Percentiles rank a stretch among this genome's conserved stretches.
Conservation (phyloP, 176 grass and related monocot species). For the Ensete glaucum region DNA sequence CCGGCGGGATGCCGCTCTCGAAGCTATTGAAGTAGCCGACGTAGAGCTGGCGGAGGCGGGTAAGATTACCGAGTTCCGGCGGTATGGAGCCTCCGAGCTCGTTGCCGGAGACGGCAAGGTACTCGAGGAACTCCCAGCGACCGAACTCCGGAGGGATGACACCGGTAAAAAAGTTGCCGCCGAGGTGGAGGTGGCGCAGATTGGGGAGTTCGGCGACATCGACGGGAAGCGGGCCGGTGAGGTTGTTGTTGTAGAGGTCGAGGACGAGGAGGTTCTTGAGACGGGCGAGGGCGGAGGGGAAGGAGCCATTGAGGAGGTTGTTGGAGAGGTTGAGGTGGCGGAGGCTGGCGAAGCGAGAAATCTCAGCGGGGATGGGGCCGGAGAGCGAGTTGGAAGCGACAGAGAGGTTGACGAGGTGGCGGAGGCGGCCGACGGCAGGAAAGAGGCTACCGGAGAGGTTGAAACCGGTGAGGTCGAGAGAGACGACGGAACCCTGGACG, state of each 20-base stretch:
- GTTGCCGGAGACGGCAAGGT: constrained; percentile 81
- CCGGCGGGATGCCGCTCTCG: constrained; percentile 55
- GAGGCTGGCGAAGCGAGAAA: constrained; percentile 44
- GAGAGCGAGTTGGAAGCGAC: constrained; percentile 47
- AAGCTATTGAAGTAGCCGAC: constrained; percentile 86
- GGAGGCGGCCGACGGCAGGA: constrained; percentile 9
- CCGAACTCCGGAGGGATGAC: constrained; percentile 58
- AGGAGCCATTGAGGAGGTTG: constrained; percentile 74
- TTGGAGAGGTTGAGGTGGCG: constrained; percentile 83
- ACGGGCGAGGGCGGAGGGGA: constrained; percentile 31
- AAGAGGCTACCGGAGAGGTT: constrained; percentile 9
- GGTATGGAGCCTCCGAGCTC: constrained; percentile 68
- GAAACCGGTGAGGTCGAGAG: neutral
- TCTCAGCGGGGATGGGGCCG: constrained; percentile 51
- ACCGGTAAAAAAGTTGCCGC: constrained; percentile 86
- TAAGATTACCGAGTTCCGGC: constrained; percentile 60
- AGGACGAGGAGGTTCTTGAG: constrained; percentile 54
- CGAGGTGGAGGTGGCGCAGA: constrained; percentile 71
- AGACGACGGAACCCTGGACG: neutral
- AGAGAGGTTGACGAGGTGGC: constrained; percentile 58
- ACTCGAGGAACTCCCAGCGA: constrained; percentile 50
- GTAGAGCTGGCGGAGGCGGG: constrained; percentile 55
- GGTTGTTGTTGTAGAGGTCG: constrained; percentile 90
- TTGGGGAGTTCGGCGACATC: constrained; percentile 44
- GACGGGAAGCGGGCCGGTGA: constrained; percentile 57